Conservation (phyloP, 176 grass and related monocot species). For the Saccharum officinarum region DNA sequence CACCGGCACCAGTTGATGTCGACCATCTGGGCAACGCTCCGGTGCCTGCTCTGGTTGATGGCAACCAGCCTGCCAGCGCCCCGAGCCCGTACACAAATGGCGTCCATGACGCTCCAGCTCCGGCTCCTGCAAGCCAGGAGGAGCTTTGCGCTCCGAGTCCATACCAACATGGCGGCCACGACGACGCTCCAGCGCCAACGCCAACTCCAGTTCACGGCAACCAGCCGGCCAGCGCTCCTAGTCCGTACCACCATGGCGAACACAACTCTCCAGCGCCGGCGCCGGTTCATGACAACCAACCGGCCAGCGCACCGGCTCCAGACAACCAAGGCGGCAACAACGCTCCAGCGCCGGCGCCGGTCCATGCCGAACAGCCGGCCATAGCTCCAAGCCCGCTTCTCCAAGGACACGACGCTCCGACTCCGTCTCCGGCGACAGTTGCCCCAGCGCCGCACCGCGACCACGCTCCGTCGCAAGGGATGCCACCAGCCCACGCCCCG, state of each 20-base stretch:
- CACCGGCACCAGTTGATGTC: neutral
- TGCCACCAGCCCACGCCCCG: neutral
- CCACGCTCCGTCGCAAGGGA: neutral
- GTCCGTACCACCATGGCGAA: neutral
- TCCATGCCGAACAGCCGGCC: neutral
- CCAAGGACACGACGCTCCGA: neutral
- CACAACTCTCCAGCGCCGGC: neutral
- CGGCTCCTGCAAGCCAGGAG: neutral
- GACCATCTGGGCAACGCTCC: neutral
- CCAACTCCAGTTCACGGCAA: neutral
- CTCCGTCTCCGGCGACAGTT: neutral
- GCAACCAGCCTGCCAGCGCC: neutral
- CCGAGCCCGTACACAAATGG: neutral
- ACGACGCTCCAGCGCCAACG: neutral
- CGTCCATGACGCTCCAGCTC: neutral
- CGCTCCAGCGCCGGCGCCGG: neutral
- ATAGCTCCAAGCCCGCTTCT: neutral
- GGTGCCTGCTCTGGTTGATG: neutral
- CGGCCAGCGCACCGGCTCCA: neutral
- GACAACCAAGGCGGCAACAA: neutral
- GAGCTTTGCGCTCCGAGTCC: neutral
- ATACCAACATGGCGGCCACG: neutral
- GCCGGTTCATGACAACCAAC: too few species aligned
- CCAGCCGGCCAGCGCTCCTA: neutral
- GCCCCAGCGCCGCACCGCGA: neutral